Percentiles rank a stretch among this genome's conserved stretches.
Evolutionary conservation across 108 stramenopile species (phyloP).

Genomic region (Fistulifera pelliculosa): DNA sequence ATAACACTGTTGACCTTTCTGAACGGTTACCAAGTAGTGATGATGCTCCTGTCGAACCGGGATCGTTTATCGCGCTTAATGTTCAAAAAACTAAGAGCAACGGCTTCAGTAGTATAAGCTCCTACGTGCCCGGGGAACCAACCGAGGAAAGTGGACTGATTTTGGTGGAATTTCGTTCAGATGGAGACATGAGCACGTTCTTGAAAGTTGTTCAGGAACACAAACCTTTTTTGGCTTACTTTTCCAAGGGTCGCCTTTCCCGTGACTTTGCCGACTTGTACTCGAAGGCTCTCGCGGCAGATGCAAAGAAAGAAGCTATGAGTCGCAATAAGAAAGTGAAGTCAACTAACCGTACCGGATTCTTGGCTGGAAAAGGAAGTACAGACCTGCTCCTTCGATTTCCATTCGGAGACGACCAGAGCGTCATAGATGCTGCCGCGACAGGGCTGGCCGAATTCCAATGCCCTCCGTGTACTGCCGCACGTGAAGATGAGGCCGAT

Average conservation of each 20-base stretch:
- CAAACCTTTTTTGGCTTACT: no score
- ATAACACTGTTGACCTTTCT: not conserved
- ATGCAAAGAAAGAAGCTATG: not conserved
- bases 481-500: not conserved
- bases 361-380: not conserved
- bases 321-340: conserved; percentile 2
- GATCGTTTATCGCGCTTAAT: no score
- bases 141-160: no score
- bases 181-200: no score
- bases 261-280: not conserved
- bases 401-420: conserved; percentile 55
- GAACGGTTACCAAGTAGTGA: no score
- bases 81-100: no score
- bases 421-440: conserved; percentile 29
- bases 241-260: not conserved
- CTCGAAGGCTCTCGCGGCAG: not conserved
- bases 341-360: not conserved
- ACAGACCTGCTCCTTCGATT: conserved; percentile 50
- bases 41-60: no score
- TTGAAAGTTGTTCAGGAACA: no score
- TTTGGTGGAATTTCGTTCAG: no score
- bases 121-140: no score
- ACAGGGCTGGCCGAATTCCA: conserved; percentile 8
- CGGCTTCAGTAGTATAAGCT: no score
- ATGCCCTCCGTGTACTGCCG: not conserved